Base-by-base conservation (phyloP, 352 stramenopile species). In the Pythium aquatile region DNA sequence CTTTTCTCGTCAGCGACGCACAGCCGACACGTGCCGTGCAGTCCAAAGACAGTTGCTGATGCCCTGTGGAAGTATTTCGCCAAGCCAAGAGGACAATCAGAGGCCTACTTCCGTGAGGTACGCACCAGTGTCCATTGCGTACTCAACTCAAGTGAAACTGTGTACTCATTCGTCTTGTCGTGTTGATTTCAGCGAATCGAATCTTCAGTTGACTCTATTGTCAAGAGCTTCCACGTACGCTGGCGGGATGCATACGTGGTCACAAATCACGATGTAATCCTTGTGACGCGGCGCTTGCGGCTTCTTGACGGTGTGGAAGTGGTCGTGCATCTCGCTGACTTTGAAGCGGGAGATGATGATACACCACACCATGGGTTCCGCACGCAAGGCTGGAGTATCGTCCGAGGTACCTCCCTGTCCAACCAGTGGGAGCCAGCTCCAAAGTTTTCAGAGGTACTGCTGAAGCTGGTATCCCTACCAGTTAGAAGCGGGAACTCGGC, bases 21-120 rank as follows among this genome's bases (percentile, higher is more conserved):
- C 55, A 54, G 17, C 14, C 58, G 58, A 8, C 2, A 46, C n/a
- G 58, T 64, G 4, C 58, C 58, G 10, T 64, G 58, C 16, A n/a
- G 28, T 1, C 58, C 58, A 5, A 14, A 29, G 10, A 26, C 16
- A 0, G 35, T 64, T 24, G 26, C 30, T 2, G 13, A 28, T 3
- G 58, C 46, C 11, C 14, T 64, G 6, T 64, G 58, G 58, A 39
- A 29, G 3, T 57, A 64, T 17, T 53, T 64, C 32, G 46, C 29
- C 6, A 30, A 42, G 32, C 29, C 46, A n/a, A 16, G n/a, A 10
- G 58, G 33, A n/a, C n/a, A n/a, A n/a, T n/a, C n/a, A n/a, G n/a
- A n/a, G n/a, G n/a, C 58, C 6, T 64, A 64, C 35, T 57, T 51
- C 20, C 44, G 33, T 28, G 58, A 64, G 58, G 58, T 64, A 16